Evolutionary conservation across 805 yeast species (phyloP).

Genomic region (Metschnikowia reukaufii): DNA sequence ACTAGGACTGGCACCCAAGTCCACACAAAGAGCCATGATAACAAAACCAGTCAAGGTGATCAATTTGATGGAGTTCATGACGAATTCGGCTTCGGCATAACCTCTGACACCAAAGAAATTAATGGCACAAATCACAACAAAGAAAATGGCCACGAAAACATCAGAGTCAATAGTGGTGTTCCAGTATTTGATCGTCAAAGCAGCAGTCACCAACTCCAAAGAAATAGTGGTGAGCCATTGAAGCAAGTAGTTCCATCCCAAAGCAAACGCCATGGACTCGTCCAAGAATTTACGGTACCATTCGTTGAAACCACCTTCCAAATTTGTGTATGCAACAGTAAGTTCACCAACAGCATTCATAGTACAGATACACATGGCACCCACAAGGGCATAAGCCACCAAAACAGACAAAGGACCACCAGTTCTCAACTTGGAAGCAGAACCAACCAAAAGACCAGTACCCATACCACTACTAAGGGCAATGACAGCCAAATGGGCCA

Average conservation of each 20-base stretch:
- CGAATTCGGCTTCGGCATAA: constrained; percentile 46
- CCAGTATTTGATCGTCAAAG: constrained; percentile 62
- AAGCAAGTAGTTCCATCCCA: constrained; percentile 40
- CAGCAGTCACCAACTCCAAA: constrained; percentile 23
- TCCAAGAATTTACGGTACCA: constrained; percentile 34
- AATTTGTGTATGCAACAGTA: constrained; percentile 57
- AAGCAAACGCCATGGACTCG: constrained; percentile 38
- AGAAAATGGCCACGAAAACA: constrained; percentile 56
- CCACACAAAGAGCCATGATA: constrained; percentile 40
- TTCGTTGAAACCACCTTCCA: constrained; percentile 40
- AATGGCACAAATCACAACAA: constrained; percentile 43
- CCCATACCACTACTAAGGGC: constrained; percentile 41
- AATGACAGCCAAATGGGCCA: constrained; percentile 34
- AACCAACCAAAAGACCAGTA: constrained; percentile 44
- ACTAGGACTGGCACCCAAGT: constrained; percentile 32
- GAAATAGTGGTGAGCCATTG: constrained; percentile 28
- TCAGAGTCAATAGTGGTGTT: constrained; percentile 50
- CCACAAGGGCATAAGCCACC: constrained; percentile 26
- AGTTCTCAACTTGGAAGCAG: constrained; percentile 29
- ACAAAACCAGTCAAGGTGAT: constrained; percentile 40
- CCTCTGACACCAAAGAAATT: constrained; percentile 49
- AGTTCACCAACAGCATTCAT: constrained; percentile 47
- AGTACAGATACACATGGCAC: constrained; percentile 31
- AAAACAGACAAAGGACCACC: constrained; percentile 29
- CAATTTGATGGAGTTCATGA: constrained; percentile 38